Base-by-base conservation (phyloP, 2,329 filamentous ascomycete genomes). In the Sclerotinia nivalis region DNA sequence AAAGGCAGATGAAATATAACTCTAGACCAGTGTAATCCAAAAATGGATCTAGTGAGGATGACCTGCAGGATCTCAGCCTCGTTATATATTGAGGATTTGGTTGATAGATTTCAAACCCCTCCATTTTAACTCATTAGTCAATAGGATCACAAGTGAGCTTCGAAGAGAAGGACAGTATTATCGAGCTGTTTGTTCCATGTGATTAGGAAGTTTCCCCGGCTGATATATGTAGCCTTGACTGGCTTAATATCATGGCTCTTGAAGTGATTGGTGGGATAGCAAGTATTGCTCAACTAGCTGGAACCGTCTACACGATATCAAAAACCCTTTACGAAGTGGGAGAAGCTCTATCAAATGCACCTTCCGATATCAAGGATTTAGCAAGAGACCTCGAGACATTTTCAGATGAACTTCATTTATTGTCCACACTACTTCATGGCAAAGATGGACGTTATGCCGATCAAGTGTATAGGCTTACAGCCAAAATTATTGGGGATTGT, bases 401-500 rank as follows among this genome's bases (percentile, higher is more conserved):
- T 52, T 70, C 70, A 10, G 68, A 73, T 34, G 71, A 72, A 18
- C 58, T 73, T 37, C 50, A 68, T n/a, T 50, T 73, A 1, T 65
- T 73, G 1, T 69, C 70, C 2, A 69, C 55, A 20, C 61, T 75
- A 8, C 69, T 74, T 34, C 49, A 70, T 49, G 68, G 55, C 4
- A 73, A 74, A 52, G 68, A 70, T 54, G 50, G 40, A n/a, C 69
- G 40, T 18, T 74, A 74, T 37, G 69, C 69, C 0, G 70, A 74
- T 55, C 64, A 66, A 40, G 60, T 75, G 7, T 71, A 75, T 31
- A 56, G 61, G 49, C 68, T 75, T 4, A 72, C 69, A n/a, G 71
- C 71, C 4, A 71, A 70, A 66, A 72, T 74, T 6, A 74, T 75
- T 34, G 71, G 72, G 9, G 70, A 74, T 49, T 75, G 71, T 69